phyloP scores from a whole-genome alignment of 2,329 filamentous ascomycete species.

The Diaporthe sp. region DNA sequence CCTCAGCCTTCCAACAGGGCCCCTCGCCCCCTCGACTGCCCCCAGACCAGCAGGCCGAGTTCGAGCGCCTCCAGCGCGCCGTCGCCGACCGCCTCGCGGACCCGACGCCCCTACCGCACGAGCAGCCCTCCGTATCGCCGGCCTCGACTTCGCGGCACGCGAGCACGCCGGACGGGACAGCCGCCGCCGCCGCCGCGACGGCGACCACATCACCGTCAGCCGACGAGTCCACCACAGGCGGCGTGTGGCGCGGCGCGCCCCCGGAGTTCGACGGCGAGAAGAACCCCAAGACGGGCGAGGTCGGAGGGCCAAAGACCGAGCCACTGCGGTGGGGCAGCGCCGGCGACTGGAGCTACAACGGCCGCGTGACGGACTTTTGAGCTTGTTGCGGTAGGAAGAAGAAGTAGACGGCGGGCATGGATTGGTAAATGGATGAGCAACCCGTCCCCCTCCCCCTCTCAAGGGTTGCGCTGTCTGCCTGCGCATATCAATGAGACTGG shows the following conservation, averaged over 20 bases:
- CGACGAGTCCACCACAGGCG: slow-evolving; percentile 69
- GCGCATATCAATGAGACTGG: neutral
- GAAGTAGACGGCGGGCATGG: neutral
- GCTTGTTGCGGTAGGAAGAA: neutral
- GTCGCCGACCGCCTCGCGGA: slow-evolving; percentile 63
- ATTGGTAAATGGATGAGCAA: neutral
- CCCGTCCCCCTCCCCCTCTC: too few relatives aligned
- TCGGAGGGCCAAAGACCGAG: slow-evolving; percentile 98
- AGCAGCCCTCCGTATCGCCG: slow-evolving; percentile 42
- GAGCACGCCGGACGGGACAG: slow-evolving; percentile 45
- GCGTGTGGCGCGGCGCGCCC: slow-evolving; percentile 81
- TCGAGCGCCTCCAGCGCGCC: slow-evolving; percentile 84
- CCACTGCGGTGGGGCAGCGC: slow-evolving; percentile 86
- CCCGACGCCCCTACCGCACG: slow-evolving; percentile 46
- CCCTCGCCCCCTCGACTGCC: slow-evolving; percentile 90
- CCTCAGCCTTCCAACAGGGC: slow-evolving; percentile 61
- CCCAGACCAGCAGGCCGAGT: slow-evolving; percentile 89
- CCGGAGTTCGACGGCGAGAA: slow-evolving; percentile 94
- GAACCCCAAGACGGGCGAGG: slow-evolving; percentile 95
- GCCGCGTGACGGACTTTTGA: slow-evolving; percentile 89
- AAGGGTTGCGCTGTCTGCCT: neutral
- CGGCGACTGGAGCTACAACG: slow-evolving; percentile 94
- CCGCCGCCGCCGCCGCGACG: slow-evolving; percentile 43
- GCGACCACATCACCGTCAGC: slow-evolving; percentile 47
- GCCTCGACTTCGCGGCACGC: slow-evolving; percentile 47